Conservation (phyloP, 78 protist species). For the Abeoforma whisleri region DNA sequence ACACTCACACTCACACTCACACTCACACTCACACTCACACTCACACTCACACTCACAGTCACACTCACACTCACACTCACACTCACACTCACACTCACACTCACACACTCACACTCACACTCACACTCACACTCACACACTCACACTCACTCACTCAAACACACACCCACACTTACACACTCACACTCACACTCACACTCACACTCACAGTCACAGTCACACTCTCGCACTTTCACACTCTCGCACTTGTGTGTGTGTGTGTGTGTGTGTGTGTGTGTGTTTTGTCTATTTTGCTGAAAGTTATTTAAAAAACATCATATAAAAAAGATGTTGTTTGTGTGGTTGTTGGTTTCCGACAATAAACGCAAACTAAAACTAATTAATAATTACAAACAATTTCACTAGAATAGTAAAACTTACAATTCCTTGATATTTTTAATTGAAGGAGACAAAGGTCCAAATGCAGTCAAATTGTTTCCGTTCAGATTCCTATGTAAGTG, state of each 20-base stretch:
- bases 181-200: conserved; percentile 20
- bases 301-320: background rate
- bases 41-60: conserved; percentile 17
- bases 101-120: conserved; percentile 22
- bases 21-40: conserved; percentile 20
- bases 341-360: too few relatives aligned
- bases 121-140: conserved; percentile 12
- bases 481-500: too few relatives aligned
- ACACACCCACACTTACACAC: conserved; percentile 11
- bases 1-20: conserved; percentile 22
- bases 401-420: too few relatives aligned
- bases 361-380: too few relatives aligned
- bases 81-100: conserved; percentile 20
- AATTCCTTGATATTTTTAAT: too few relatives aligned
- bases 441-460: too few relatives aligned
- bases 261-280: conserved; percentile 18
- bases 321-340: background rate
- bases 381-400: too few relatives aligned
- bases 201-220: conserved; percentile 13
- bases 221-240: conserved; percentile 12
- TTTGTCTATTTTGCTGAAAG: background rate
- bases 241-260: conserved; percentile 4
- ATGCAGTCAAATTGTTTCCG: too few relatives aligned
- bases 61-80: conserved; percentile 22
- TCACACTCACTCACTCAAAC: conserved; percentile 18